Conservation (phyloP, 2,329 filamentous ascomycete species). For the Cadophora luteo-olivacea region DNA sequence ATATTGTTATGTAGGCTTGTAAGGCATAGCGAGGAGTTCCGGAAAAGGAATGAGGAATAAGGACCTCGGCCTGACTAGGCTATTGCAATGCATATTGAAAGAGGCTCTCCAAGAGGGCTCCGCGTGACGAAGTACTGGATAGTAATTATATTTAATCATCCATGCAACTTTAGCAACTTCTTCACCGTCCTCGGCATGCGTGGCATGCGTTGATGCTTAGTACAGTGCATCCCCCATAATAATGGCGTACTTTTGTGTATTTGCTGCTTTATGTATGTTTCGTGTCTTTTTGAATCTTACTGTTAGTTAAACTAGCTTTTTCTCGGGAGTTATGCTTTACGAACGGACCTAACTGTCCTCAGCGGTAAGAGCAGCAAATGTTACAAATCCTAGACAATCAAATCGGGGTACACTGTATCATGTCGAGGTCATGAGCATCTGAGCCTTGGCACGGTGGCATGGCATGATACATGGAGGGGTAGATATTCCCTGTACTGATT, state of each 20-base stretch:
- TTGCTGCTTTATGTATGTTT: too few relatives aligned
- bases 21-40: constrained; percentile 37
- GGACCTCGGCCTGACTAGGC: not conserved
- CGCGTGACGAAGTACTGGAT: constrained; percentile 1
- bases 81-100: constrained; percentile 2
- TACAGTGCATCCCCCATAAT: too few relatives aligned
- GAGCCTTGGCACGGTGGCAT: constrained; percentile 12
- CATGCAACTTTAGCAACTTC: not conserved
- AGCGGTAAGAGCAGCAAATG: too few relatives aligned
- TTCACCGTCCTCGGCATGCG: not conserved
- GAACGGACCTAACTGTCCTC: too few relatives aligned
- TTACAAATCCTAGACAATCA: too few relatives aligned
- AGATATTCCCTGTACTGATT: constrained; percentile 1
- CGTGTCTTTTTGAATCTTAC: too few relatives aligned
- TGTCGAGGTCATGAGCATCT: not conserved
- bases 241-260: too few relatives aligned
- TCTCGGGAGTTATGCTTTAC: too few relatives aligned
- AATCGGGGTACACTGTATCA: not conserved
- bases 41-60: not conserved
- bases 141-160: not conserved
- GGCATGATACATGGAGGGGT: constrained; percentile 16
- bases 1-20: constrained; percentile 11
- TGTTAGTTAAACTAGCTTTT: too few relatives aligned
- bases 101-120: not conserved
- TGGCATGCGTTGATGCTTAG: too few relatives aligned